Base-by-base conservation (phyloP, 345 rosid genomes). In the Boechera stricta region DNA sequence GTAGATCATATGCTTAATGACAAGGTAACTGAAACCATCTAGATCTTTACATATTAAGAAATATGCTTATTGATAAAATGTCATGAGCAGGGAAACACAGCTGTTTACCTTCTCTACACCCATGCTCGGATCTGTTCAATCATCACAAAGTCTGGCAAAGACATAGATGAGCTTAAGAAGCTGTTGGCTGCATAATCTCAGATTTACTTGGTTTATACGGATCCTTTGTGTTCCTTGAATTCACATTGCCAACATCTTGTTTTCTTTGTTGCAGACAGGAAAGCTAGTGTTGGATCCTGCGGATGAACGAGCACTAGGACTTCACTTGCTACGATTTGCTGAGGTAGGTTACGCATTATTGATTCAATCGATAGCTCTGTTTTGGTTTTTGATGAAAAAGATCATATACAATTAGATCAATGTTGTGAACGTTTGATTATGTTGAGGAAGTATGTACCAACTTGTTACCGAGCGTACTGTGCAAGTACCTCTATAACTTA, bases 91-190 rank as follows among this genome's bases (percentile, higher is more conserved):
- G 98, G 98, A 42, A 87, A 91, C 38, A 93, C 93, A 42, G 98
- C 98, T 80, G 91, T 88, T 71, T 89, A 89, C 80, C 81, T 91
- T 84, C 79, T 89, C 47, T 93, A 91, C 80, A 93, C 97, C 5
- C 97, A 91, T 87, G 98, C 95, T 59, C 85, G 96, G 77, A 89
- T 93, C 69, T 93, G 94, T 77, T 89, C 97, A 53, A 88, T 93
- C 78, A 87, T 93, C 80, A 86, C 85, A 81, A 89, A 83, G 79
- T 93, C 94, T 79, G 89, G 91, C 13, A 89, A 82, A 82, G 88
- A 88, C 65, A 77, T 84, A 3, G 89, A 86, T 59, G 87, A 87
- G 66, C 72, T 89, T 67, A 88, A 88, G 85, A 86, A 86, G 51
- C 94, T 90, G 39, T 31, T 53, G 33, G 67, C 21, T 11, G 35